A percentile compares a stretch with the other conserved stretches of the same genome.
phyloP scores from a whole-genome alignment of 257 asterid species.

The Orobanche coerulescens region DNA sequence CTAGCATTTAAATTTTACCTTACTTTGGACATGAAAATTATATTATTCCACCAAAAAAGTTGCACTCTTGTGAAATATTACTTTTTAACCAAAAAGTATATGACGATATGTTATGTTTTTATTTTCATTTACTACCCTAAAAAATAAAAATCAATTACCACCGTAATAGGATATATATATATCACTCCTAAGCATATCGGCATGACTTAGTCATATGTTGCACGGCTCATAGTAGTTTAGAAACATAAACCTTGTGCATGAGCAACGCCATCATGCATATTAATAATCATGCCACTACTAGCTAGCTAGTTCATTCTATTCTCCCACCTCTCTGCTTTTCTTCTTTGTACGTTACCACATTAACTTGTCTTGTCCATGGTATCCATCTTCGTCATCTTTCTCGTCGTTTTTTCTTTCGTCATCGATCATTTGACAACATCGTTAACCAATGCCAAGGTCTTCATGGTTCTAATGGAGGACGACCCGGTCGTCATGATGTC shows the following conservation, averaged over 20 bases:
- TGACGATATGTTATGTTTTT: too few relatives aligned
- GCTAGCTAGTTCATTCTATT: not conserved
- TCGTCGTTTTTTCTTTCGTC: constrained; percentile 19
- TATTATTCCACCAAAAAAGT: too few relatives aligned
- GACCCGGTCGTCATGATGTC: constrained; percentile 31
- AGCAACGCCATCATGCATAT: not conserved
- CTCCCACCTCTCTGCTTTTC: not conserved
- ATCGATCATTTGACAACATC: constrained; percentile 10
- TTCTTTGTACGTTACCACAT: not conserved
- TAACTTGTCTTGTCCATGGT: constrained; percentile 21
- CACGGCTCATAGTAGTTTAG: constrained; percentile 28
- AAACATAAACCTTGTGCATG: constrained; percentile 25
- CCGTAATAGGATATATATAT: too few relatives aligned
- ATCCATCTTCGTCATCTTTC: constrained; percentile 17
- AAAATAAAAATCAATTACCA: too few relatives aligned
- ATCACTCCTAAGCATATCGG: too few relatives aligned
- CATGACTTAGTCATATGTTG: not conserved
- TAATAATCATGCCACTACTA: not conserved
- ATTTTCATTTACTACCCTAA: too few relatives aligned
- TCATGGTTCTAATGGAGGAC: constrained; percentile 48
- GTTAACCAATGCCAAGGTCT: constrained; percentile 35
- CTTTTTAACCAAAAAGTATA: too few relatives aligned
- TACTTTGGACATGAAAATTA: too few relatives aligned
- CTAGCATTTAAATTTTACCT: too few relatives aligned
- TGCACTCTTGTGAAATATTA: too few relatives aligned